phyloP scores from a whole-genome alignment of 805 yeast species.

The Metschnikowia aberdeeniae region DNA sequence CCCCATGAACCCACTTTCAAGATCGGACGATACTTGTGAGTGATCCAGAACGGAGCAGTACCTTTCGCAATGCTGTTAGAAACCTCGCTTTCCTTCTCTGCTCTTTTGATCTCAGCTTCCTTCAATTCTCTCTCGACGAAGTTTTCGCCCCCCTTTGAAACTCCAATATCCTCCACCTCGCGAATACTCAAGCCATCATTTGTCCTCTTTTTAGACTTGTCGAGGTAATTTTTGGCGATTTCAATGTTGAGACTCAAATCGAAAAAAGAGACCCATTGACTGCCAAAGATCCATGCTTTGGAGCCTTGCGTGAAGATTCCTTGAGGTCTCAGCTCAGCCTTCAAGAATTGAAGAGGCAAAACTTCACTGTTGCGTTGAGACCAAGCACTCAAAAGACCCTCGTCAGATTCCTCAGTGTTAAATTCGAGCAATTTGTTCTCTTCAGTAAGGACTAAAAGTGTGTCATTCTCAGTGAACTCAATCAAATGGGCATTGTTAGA shows the following conservation, averaged over 20 bases:
- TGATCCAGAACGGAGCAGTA: constrained; percentile 61
- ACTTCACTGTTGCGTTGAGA: constrained; percentile 70
- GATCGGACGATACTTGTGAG: constrained; percentile 71
- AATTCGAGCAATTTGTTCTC: constrained; percentile 77
- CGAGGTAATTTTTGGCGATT: constrained; percentile 25
- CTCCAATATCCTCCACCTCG: constrained; percentile 22
- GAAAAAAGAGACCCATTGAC: constrained; percentile 73
- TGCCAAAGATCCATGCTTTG: constrained; percentile 83
- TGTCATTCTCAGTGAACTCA: constrained; percentile 46
- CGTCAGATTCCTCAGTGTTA: constrained; percentile 8
- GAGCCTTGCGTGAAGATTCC: constrained; percentile 58
- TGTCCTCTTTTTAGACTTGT: constrained; percentile 38
- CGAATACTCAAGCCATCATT: constrained; percentile 39
- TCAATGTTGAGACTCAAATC: constrained; percentile 61
- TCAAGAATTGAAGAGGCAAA: constrained; percentile 60
- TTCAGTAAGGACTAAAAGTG: constrained; percentile 62
- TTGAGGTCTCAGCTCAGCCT: constrained; percentile 60
- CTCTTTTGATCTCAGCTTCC: constrained; percentile 18
- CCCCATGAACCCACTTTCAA: constrained; percentile 56
- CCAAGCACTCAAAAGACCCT: constrained; percentile 65
- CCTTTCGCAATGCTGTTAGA: constrained; percentile 17
- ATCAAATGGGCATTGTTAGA: constrained; percentile 59
- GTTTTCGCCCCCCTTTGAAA: constrained; percentile 1
- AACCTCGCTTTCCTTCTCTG: constrained; percentile 27
- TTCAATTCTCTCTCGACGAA: constrained; percentile 11